Base-by-base conservation (phyloP, 345 rosid genomes). In the Eucalyptus polybractea region DNA sequence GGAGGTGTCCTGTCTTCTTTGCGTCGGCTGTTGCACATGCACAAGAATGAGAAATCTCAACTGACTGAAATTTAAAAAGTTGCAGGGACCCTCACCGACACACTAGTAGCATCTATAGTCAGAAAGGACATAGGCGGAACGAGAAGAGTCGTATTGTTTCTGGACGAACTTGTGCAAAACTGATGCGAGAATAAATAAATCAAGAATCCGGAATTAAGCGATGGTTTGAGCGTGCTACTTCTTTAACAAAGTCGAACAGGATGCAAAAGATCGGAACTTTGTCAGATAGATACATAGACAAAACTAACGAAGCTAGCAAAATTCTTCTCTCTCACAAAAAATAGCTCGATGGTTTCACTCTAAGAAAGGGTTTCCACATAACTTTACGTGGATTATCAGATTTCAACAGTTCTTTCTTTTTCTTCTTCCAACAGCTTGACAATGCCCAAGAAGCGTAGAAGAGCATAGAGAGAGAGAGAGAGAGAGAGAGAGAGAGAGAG, bases 1-100 rank as follows among this genome's bases (percentile, higher is more conserved):
- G 87, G 42, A 92, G 89, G 90, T 92, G 93, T 54, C 88, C 83
- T 8, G 90, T 91, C 86, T 91, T 91, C 76, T 88, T 92, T 6
- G 89, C 83, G 90, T 94, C 93, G 88, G 91, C 95, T 93, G 89
- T 40, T 15, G 42, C 49, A 17, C 47, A 50, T 2, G n/a, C 33
- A 42, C 60, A 29, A 72, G 13, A 62, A 72, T 10, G 24, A 72
- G 45, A 72, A 72, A 72, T 19, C 21, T 72, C 60, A 14, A 40
- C 44, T 49, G 80, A 76, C 19, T 9, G 33, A 54, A 29, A 62
- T 37, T 44, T 10, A 45, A 54, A 88, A 54, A 42, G 12, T 53
- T n/a, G 65, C 45, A 33, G 40, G 44, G 7, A 72, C 27, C 27
- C 81, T 45, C 14, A 21, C 8, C 7, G 25, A 72, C 81, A 72